Conservation (phyloP, 2,329 filamentous ascomycete species). For the Monilinia vaccinii-corymbosi region DNA sequence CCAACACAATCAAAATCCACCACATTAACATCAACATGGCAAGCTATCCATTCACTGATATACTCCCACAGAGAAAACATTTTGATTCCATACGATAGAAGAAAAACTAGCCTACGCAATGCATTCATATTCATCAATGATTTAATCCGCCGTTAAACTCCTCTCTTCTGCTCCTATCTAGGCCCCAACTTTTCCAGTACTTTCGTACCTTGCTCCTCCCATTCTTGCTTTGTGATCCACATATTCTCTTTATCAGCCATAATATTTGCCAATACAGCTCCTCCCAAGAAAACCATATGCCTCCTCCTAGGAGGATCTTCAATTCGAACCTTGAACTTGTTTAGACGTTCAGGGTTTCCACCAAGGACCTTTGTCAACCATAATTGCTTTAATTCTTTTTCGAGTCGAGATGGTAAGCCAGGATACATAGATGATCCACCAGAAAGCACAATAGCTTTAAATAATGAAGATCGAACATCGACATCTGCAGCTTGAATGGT, state of each 20-base stretch:
- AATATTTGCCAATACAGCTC: slow-evolving; percentile 93
- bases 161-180: slow-evolving; percentile 41
- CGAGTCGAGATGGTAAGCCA: slow-evolving; percentile 82
- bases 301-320: slow-evolving; percentile 91
- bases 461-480: slow-evolving; percentile 85
- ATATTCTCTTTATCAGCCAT: slow-evolving; percentile 98
- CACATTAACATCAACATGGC: neutral
- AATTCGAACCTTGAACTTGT: slow-evolving; percentile 99
- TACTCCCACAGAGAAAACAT: slow-evolving; percentile 14
- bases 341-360: slow-evolving; percentile 85
- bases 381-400: slow-evolving; percentile 98
- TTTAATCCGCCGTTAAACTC: slow-evolving; percentile 1
- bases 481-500: slow-evolving; percentile 95
- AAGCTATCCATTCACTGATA: neutral
- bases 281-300: slow-evolving; percentile 99
- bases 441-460: slow-evolving; percentile 94
- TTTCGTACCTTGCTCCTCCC: slow-evolving; percentile 82
- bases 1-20: neutral
- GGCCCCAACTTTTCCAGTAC: slow-evolving; percentile 89
- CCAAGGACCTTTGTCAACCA: slow-evolving; percentile 89
- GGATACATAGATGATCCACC: slow-evolving; percentile 99
- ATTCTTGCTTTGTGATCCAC: slow-evolving; percentile 97
- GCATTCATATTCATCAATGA: slow-evolving; percentile 4
- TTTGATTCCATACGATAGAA: neutral
- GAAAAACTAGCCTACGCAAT: neutral